Evolutionary conservation across 176 grass and related monocot species (phyloP).

Genomic region (Lolium multiflorum): DNA sequence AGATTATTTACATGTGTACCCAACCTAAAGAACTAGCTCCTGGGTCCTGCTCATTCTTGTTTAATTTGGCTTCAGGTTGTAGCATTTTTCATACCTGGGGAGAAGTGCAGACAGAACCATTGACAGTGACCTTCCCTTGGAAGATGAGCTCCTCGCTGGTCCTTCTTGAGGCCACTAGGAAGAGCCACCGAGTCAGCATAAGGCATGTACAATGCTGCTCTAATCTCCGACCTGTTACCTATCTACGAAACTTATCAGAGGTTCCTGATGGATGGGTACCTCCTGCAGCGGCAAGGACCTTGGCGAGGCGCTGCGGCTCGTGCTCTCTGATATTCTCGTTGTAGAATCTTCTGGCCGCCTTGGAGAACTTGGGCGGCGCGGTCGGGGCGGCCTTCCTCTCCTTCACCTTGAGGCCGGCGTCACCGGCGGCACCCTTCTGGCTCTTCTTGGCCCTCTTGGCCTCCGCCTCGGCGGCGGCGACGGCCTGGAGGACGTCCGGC

Average conservation of each 20-base stretch:
- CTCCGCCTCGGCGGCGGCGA: constrained; percentile 57
- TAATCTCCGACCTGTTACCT: not conserved
- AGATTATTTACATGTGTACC: not conserved
- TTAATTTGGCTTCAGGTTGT: not conserved
- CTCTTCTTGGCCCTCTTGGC: constrained; percentile 60
- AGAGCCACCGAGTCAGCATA: constrained; percentile 17
- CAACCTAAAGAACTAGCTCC: not conserved
- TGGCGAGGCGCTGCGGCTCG: constrained; percentile 72
- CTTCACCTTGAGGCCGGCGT: constrained; percentile 21
- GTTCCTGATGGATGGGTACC: constrained; percentile 41
- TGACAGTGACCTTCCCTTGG: constrained; percentile 97
- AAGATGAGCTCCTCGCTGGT: constrained; percentile 90
- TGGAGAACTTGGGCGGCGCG: constrained; percentile 75
- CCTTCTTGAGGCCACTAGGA: constrained; percentile 91
- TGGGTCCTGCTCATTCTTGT: not conserved
- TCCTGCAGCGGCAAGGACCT: constrained; percentile 84
- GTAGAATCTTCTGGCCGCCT: constrained; percentile 94
- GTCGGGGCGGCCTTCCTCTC: constrained; percentile 46
- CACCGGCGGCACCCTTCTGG: not conserved
- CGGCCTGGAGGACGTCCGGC: constrained; percentile 62
- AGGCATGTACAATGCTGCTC: not conserved
- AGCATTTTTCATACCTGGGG: constrained; percentile 67
- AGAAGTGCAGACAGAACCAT: constrained; percentile 81
- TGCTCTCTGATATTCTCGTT: constrained; percentile 71
- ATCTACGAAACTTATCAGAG: not conserved